phyloP scores from a whole-genome alignment of 2,329 filamentous ascomycete genomes.

The Trichoderma sp. region DNA sequence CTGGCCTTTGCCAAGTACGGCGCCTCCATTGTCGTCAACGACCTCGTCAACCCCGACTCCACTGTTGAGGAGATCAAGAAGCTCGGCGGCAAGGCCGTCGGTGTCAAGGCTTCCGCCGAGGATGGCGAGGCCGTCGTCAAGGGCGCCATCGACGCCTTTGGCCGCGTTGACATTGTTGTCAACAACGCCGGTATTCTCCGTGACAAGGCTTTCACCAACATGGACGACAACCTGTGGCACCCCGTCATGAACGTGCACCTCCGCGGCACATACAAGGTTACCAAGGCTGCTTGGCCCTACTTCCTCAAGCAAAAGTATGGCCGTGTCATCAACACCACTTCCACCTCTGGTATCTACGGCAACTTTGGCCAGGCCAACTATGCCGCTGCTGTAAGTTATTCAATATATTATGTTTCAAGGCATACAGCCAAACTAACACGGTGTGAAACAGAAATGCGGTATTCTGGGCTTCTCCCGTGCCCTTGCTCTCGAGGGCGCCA shows the following conservation, averaged over 20 bases:
- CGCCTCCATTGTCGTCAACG: slow-evolving; percentile 89
- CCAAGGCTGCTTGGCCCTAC: slow-evolving; percentile 96
- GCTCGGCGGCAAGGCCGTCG: slow-evolving; percentile 83
- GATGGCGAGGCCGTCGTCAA: slow-evolving; percentile 92
- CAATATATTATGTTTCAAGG: neutral
- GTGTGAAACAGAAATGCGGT: slow-evolving; percentile 70
- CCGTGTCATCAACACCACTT: slow-evolving; percentile 94
- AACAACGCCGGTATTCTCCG: slow-evolving; percentile 98
- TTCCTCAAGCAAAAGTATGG: slow-evolving; percentile 99
- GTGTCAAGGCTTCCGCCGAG: slow-evolving; percentile 91
- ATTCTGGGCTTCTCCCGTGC: slow-evolving; percentile 95
- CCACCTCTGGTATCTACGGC: slow-evolving; percentile 95
- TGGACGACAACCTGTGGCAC: slow-evolving; percentile 94
- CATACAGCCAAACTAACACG: neutral
- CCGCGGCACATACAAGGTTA: slow-evolving; percentile 92
- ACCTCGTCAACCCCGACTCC: slow-evolving; percentile 87
- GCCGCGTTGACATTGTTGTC: slow-evolving; percentile 90
- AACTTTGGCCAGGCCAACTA: slow-evolving; percentile 99
- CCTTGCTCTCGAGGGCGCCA: slow-evolving; percentile 87
- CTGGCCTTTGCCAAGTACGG: slow-evolving; percentile 85
- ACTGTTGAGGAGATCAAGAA: slow-evolving; percentile 93
- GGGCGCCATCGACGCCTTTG: slow-evolving; percentile 89
- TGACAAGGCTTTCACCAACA: slow-evolving; percentile 97
- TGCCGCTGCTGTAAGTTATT: slow-evolving; percentile 72
- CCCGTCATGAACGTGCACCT: slow-evolving; percentile 91